A percentile compares a stretch with the other conserved stretches of the same genome.
phyloP scores from a whole-genome alignment of 192 early-diverging fungal genomes.

The Lunasporangiospora selenospora region DNA sequence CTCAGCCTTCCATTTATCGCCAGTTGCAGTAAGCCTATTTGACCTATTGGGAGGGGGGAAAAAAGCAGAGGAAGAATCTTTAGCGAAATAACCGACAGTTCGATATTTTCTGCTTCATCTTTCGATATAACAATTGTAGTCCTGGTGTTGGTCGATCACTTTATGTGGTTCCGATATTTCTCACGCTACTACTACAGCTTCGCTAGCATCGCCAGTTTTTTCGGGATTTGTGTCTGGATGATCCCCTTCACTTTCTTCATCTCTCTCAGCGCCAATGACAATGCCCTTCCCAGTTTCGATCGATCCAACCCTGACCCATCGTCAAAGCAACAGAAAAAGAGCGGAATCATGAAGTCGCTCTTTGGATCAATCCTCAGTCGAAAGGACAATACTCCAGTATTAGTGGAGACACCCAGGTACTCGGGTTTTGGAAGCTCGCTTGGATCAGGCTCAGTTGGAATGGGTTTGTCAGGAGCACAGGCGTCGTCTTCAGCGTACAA shows the following conservation, averaged over 20 bases:
- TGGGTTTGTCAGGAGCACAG: neutral
- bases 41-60: neutral
- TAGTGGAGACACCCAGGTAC: constrained; percentile 34
- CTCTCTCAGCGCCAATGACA: constrained; percentile 90
- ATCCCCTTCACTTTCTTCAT: constrained; percentile 94
- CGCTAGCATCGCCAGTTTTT: constrained; percentile 86
- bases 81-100: too few relatives aligned
- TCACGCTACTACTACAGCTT: constrained; percentile 73
- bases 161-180: constrained; percentile 96
- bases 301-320: too few relatives aligned
- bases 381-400: constrained; percentile 21
- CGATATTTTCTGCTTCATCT: too few relatives aligned
- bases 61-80: neutral
- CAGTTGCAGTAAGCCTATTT: constrained; percentile 74
- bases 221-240: constrained; percentile 94
- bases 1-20: constrained; percentile 75
- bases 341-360: constrained; percentile 32
- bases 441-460: neutral
- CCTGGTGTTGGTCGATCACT: constrained; percentile 88
- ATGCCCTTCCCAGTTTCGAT: constrained; percentile 75
- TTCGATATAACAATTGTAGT: constrained; percentile 36
- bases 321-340: constrained; percentile 37
- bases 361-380: constrained; percentile 32
- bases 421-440: constrained; percentile 32
- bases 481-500: neutral